Base-by-base conservation (phyloP, 352 stramenopile genomes). In the Thalassiosira exigua region DNA sequence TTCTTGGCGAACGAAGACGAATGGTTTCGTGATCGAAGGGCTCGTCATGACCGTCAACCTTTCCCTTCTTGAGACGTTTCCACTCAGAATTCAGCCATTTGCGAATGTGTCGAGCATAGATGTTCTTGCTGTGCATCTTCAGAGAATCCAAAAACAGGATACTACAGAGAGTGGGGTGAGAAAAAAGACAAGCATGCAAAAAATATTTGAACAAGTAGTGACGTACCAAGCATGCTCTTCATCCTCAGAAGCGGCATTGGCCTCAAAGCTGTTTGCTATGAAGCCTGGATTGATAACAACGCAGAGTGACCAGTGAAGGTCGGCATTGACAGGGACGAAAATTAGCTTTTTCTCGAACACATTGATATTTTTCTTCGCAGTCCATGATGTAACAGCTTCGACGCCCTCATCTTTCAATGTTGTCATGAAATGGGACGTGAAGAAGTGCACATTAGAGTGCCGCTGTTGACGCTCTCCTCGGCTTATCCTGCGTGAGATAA, bases 381-480 rank as follows among this genome's bases (percentile, higher is more conserved):
- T 94, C 90, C 90, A 95, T 5, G 85, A 91, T 46, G 75, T 58
- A 11, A 95, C 88, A 26, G 77, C 83, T 58, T 87, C 41, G 12
- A 52, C 22, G 51, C 88, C 90, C 22, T 93, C 82, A 21, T 94
- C 87, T 61, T 91, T 87, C 7, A 98, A 74, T 26, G 95, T 96
- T 24, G 96, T 96, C 85, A 96, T 98, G 62, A 98, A 98, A 80
- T 98, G 95, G 11, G 95, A 97, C 21, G 94, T 97, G 76, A 98
- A 98, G 67, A 98, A 95, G 69, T 98, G 95, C 26, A 95, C 69
- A 46, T 75, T 62, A 0, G 60, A 86, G 62, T 54, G 69, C 33
- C 14, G 50, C 27, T 67, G 41, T 48, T 78, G 29, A 2, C 44
- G 29, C 36, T 87, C 69, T 39, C 83, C 69, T 32, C 86, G 50